Percentiles rank a stretch among this genome's conserved stretches.
phyloP scores from a whole-genome alignment of 768 basidiomycete genomes.

The Trametes maxima region DNA sequence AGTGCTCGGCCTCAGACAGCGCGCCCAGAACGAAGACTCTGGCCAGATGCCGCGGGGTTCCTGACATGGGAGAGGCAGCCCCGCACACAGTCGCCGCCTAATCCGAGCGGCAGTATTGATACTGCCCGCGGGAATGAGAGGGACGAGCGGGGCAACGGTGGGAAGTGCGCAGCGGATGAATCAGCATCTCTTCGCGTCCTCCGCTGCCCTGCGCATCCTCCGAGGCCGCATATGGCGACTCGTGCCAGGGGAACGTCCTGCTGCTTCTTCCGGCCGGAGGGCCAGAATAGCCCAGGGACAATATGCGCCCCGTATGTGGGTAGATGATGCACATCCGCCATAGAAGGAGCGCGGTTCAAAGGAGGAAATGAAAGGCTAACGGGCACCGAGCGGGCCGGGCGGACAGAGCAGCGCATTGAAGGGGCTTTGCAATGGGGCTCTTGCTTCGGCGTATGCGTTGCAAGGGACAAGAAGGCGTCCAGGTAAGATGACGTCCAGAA shows the following conservation, averaged over 20 bases:
- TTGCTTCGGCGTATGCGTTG: not conserved
- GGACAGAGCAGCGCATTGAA: not conserved
- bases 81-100: too few species aligned
- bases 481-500: slow-evolving; percentile 5
- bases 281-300: not conserved
- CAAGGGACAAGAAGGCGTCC: not conserved
- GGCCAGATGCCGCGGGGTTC: too few species aligned
- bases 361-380: not conserved
- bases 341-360: not conserved
- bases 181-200: not conserved
- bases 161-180: not conserved
- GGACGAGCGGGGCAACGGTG: not conserved
- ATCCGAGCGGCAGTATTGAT: not conserved
- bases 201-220: not conserved
- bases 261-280: too few species aligned
- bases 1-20: not conserved
- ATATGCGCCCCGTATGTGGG: not conserved
- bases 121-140: not conserved
- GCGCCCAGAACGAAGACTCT: too few species aligned
- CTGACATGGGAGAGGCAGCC: too few species aligned
- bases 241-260: not conserved
- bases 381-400: slow-evolving; percentile 2
- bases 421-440: not conserved
- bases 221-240: not conserved
- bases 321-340: not conserved